Base-by-base conservation (phyloP, 192 early-diverging fungal genomes). In the Podila minutissima region DNA sequence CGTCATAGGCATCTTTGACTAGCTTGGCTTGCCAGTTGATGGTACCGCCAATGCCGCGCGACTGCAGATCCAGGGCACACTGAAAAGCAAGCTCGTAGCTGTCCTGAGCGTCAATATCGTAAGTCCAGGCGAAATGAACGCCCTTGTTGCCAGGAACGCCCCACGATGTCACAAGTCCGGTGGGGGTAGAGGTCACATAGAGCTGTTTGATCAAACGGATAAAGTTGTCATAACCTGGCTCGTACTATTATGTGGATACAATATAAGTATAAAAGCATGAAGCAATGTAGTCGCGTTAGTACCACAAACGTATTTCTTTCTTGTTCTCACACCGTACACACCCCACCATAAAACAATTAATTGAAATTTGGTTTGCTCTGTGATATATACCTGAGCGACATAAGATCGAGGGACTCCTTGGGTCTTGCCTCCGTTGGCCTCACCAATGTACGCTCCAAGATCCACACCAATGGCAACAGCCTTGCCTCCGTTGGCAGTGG, bases 21-120 rank as follows among this genome's bases (percentile, higher is more conserved):
- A 70, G 32, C 59, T 72, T 72, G 62, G 62, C 53, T 28, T 72
- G 71, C 71, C 71, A 72, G 48, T 72, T 72, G 55, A 72, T 72
- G 48, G 71, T 72, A 28, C 71, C 71, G 1, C 50, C 62, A 19
- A 63, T 65, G 13, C 71, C 71, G 9, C 61, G 53, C 0, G 26
- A 38, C 48, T 63, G 62, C 35, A 72, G 62, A 5, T 65, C 64
- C 38, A n/a, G n/a, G n/a, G 33, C 33, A 35, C 33, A 35, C 33
- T 4, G 4, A 4, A 35, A 63, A 28, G 70, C 70, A 4, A 63
- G 50, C 26, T 53, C 70, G 22, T 65, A 72, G 31, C 62, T 64
- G 29, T 62, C 70, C 61, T 63, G 53, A 31, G 70, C 70, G 46
- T 72, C 70, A 13, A 72, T 72, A 29, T 72, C 70, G 10, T 72